Evolutionary conservation across 768 basidiomycete genomes (phyloP).

Genomic region (Suillus luteus): DNA sequence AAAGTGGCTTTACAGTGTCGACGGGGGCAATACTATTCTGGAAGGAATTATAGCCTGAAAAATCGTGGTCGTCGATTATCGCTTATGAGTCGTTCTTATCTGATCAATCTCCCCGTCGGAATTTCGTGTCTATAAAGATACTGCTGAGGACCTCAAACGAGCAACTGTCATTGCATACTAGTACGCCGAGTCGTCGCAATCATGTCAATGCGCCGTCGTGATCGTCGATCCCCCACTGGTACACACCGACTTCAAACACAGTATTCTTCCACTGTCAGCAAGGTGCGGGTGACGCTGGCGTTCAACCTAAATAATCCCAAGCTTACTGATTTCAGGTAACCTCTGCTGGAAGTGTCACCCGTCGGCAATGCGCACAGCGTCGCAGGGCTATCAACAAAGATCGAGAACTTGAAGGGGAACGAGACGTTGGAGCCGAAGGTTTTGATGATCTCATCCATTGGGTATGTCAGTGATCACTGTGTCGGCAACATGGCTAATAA

Average conservation of each 20-base stretch:
- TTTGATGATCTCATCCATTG: background rate
- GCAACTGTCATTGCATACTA: background rate
- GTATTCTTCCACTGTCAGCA: background rate
- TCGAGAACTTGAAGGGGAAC: background rate
- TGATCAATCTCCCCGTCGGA: background rate
- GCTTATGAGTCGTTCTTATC: background rate
- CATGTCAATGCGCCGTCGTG: background rate
- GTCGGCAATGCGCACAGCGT: background rate
- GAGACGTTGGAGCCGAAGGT: background rate
- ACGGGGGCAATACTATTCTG: background rate
- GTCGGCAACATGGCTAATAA: background rate
- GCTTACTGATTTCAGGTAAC: background rate
- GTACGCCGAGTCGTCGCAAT: background rate
- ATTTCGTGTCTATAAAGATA: background rate
- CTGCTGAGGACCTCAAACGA: background rate
- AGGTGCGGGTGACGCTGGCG: background rate
- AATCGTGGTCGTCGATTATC: background rate
- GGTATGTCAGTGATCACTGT: background rate
- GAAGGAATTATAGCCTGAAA: background rate
- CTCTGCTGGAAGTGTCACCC: background rate
- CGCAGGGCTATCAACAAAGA: background rate
- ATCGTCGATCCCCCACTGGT: background rate
- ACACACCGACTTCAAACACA: background rate
- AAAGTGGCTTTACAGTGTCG: background rate
- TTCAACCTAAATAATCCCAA: background rate